Conservation (phyloP, 2,329 filamentous ascomycete genomes). For the Fusarium verticillioides region DNA sequence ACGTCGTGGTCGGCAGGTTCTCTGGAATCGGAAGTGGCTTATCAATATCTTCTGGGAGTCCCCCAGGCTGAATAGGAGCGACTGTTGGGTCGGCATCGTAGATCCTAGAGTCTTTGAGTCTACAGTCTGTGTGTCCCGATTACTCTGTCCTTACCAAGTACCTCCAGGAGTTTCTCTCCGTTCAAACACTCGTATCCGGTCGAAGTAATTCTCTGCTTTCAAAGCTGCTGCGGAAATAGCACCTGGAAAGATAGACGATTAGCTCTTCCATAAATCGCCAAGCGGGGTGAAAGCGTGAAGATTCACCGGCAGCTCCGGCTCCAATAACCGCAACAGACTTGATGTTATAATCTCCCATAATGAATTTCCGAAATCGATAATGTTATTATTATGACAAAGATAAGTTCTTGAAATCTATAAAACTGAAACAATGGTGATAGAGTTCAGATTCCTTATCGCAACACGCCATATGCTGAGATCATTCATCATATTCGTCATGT, state of each 20-base stretch:
- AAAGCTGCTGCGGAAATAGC: slow-evolving; percentile 60
- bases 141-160: slow-evolving; percentile 52
- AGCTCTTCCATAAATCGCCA: fast-evolving
- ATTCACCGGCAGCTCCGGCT: slow-evolving; percentile 39
- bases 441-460: neutral
- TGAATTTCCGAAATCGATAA: fast-evolving
- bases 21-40: slow-evolving; percentile 57
- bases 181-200: slow-evolving; percentile 56
- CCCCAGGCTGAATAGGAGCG: slow-evolving; percentile 54
- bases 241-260: slow-evolving; percentile 47
- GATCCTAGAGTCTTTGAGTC: slow-evolving; percentile 55
- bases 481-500: slow-evolving; percentile 24
- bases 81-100: slow-evolving; percentile 56
- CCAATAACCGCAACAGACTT: slow-evolving; percentile 39
- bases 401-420: fast-evolving
- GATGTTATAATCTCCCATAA: slow-evolving; percentile 10
- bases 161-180: slow-evolving; percentile 56
- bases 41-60: slow-evolving; percentile 58
- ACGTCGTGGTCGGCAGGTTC: slow-evolving; percentile 52
- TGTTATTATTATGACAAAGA: neutral
- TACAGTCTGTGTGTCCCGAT: fast-evolving
- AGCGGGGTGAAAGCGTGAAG: fast-evolving
- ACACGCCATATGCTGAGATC: neutral
- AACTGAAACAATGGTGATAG: fast-evolving
- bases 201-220: slow-evolving; percentile 57